These are phyloP conservation scores for Aspergillus nanangensis DNA, from an alignment of 495 filamentous ascomycete genomes.

Conservation along the genomic window DNA sequence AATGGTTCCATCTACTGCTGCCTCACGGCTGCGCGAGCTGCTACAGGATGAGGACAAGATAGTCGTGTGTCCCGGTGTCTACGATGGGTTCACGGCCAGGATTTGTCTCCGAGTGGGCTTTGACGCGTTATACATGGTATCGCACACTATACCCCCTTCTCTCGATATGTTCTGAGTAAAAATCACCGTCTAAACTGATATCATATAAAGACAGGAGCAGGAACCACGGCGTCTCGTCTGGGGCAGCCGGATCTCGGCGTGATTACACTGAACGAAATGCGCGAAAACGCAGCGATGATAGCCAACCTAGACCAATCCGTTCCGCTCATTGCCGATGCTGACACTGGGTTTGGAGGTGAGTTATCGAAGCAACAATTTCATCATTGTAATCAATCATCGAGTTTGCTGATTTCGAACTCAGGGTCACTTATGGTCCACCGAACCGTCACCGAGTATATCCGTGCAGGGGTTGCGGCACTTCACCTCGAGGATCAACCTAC, in stretches of 20 bases:
- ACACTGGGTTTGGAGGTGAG: slow-evolving; percentile 59
- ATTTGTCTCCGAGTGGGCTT: slow-evolving; percentile 58
- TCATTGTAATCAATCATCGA: not conserved
- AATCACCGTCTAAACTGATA: not conserved
- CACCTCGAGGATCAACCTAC: slow-evolving; percentile 70
- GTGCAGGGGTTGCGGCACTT: slow-evolving; percentile 64
- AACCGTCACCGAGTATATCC: slow-evolving; percentile 59
- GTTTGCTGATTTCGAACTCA: slow-evolving; percentile 11
- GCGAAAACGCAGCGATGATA: slow-evolving; percentile 61
- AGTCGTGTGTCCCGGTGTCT: slow-evolving; percentile 62
- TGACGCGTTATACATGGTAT: slow-evolving; percentile 64
- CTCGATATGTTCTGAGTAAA: not conserved
- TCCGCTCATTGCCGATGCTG: slow-evolving; percentile 68
- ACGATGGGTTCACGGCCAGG: slow-evolving; percentile 65
- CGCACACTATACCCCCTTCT: slow-evolving; percentile 5
- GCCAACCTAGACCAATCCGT: slow-evolving; percentile 55
- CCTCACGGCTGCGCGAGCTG: slow-evolving; percentile 42
- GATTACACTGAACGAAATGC: slow-evolving; percentile 61
- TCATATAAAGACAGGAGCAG: slow-evolving; percentile 56
- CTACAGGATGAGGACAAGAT: slow-evolving; percentile 33
- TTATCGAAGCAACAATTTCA: not conserved
- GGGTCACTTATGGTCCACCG: slow-evolving; percentile 59
- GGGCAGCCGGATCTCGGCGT: slow-evolving; percentile 66
- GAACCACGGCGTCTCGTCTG: slow-evolving; percentile 57
- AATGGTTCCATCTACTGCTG: too few species aligned